Percentiles rank a stretch among this genome's conserved stretches.
Evolutionary conservation across 257 asterid species (phyloP).

Genomic region (Pogostemon cablin): DNA sequence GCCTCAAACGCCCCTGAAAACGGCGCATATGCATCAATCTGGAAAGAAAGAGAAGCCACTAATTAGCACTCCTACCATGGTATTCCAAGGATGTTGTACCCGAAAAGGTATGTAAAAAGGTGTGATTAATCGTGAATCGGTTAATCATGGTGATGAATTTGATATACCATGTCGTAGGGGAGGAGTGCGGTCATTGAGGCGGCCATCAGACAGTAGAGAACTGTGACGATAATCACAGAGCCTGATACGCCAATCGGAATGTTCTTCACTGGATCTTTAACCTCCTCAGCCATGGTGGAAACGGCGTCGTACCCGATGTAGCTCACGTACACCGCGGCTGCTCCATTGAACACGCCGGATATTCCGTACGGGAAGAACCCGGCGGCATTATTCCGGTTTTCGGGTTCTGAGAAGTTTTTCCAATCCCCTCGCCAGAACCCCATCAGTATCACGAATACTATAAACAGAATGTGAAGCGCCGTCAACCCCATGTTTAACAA

Average conservation of each 20-base stretch:
- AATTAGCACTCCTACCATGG: neutral
- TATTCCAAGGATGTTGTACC: neutral
- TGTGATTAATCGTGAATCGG: neutral
- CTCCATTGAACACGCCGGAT: constrained; percentile 83
- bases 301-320: constrained; percentile 98
- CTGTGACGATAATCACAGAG: constrained; percentile 85
- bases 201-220: constrained; percentile 90
- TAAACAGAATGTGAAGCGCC: constrained; percentile 70
- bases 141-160: neutral
- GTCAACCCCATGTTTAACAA: constrained; percentile 73
- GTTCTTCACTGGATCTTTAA: constrained; percentile 74
- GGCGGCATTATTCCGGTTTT: constrained; percentile 18
- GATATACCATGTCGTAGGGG: constrained; percentile 82
- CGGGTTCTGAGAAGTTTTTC: constrained; percentile 55
- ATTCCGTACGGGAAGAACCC: constrained; percentile 74
- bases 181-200: constrained; percentile 85
- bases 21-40: constrained; percentile 89
- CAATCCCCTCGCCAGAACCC: constrained; percentile 77
- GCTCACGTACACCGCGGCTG: constrained; percentile 89
- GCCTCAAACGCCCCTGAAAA: constrained; percentile 79
- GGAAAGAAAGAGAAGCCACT: neutral
- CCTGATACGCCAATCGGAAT: constrained; percentile 91
- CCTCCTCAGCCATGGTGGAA: constrained; percentile 97
- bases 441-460: constrained; percentile 66
- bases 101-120: neutral